Base-by-base conservation (phyloP, 2,329 filamentous ascomycete genomes). In the Emydomyces testavorans region DNA sequence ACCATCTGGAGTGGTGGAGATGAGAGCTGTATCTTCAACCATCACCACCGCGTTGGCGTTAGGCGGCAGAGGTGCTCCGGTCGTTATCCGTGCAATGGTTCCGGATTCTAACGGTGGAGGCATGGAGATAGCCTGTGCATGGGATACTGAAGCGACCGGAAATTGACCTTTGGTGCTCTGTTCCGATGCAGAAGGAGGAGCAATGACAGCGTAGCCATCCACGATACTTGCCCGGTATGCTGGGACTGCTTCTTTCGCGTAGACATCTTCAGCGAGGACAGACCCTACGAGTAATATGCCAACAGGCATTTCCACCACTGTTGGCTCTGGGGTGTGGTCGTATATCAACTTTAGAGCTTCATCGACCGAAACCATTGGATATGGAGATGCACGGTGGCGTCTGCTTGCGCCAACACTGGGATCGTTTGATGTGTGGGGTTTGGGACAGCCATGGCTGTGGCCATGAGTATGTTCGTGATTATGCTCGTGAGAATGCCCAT, bases 151-250 rank as follows among this genome's bases (percentile, higher is more conserved):
- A 0, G 83, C 80, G 11, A 98, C 90, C 0, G 90, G 88, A 60
- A 92, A 96, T 0, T 82, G 68, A 0, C 90, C 89, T 57, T 83
- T 85, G 41, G 85, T 76, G 41, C 75, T 78, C 0, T 62, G 61
- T 1, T 75, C 78, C 34, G 78, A 71, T 28, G 78, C 71, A 24
- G 52, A 62, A 53, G 58, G 62, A 10, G 58, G 64, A 48, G 64
- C 82, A 31, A 89, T 79, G 0, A 94, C 77, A 2, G 92, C 92
- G 60, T 98, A 98, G 1, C 92, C 92, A 63, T 98, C 92, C 0
- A 98, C 92, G 34, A 95, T 96, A 61, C 90, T 96, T 15, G 92
- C 92, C 50, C 88, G 75, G 67, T 94, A 98, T 0, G 90, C 92
- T 0, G 92, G 92, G 0, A 98, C 92, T 6, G 83, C 79, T 62